Evolutionary conservation across 1,139 yeast species (phyloP), one percentile per base, ranked within the genome.

Genomic region (Yamadazyma atmosphaerica): DNA sequence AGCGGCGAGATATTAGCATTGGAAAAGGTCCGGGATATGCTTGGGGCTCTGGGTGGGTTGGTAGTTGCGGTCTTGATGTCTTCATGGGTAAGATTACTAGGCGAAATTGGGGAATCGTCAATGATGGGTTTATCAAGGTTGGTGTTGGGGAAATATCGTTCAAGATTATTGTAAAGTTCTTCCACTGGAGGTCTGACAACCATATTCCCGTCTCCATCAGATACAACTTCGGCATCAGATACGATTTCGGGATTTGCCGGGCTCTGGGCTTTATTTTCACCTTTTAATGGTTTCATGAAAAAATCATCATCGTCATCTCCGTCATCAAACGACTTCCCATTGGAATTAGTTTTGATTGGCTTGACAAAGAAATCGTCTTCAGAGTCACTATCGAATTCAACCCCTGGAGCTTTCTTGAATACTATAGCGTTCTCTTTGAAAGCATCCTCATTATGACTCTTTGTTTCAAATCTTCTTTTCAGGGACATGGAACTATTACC

Each of bases 51-150:
- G 4, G 45, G 37, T 10, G 54, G 52, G 8, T 37, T 39, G 16
- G 24, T 30, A 4, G 32, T 29, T 8, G 35, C 35, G 12, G 38
- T 12, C 17, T 18, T 32, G 2, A 31, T 21, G 9, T 30, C 23
- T 15, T 46, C 41, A 5, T 28, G 36, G n/a, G 40, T 17, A 4
- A 38, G 21, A 25, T 39, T 45, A 13, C 54, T 57, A 3, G 84
- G 83, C 0, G 86, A 79, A 1, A 72, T 68, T 0, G 88, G 84
- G 0, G 89, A 82, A 35, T 86, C 90, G 54, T 87, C 92, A 26
- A 90, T 78, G 28, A 92, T 88, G 1, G 98, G 96, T 52, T 86
- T 86, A 56, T 94, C 98, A 44, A 94, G 74, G 61, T 92, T 92
- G 0, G 98, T 83, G 50, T 86, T 76, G 0, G 98, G 98, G 69